Evolutionary conservation across 495 filamentous ascomycete genomes (phyloP).

Genomic region (Cenococcum geophilum): DNA sequence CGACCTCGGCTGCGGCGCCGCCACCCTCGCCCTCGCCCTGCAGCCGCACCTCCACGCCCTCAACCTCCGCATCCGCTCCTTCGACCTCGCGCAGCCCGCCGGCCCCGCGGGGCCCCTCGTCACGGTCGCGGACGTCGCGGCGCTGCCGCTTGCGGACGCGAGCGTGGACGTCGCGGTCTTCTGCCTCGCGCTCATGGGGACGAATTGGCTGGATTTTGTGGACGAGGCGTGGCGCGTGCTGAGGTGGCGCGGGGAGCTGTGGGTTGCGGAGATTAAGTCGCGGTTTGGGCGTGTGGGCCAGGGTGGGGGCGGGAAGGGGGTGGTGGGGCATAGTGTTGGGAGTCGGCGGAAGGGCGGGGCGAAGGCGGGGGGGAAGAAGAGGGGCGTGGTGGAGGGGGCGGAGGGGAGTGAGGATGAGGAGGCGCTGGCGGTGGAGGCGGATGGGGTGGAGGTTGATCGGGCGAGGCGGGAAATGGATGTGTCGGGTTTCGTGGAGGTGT

Average conservation of each 20-base stretch:
- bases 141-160: conserved; percentile 65
- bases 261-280: conserved; percentile 94
- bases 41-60: conserved; percentile 51
- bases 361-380: conserved; percentile 46
- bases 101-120: conserved; percentile 53
- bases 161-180: conserved; percentile 81
- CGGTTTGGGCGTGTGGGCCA: conserved; percentile 63
- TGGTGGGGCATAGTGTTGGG: conserved; percentile 59
- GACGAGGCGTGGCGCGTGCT: conserved; percentile 90
- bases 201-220: conserved; percentile 92
- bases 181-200: conserved; percentile 96
- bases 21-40: conserved; percentile 57
- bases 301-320: conserved; percentile 35
- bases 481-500: conserved; percentile 77
- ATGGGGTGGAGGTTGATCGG: conserved; percentile 34
- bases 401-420: conserved; percentile 46
- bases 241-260: conserved; percentile 87
- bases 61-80: conserved; percentile 60
- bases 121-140: conserved; percentile 79
- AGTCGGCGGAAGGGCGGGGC: conserved; percentile 40
- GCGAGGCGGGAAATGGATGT: conserved; percentile 68
- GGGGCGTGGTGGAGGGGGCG: conserved; percentile 45
- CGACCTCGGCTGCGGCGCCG: conserved; percentile 80
- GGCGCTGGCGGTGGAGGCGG: conserved; percentile 47
- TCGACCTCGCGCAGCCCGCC: conserved; percentile 55